Base-by-base conservation (phyloP, 768 basidiomycete genomes). In the Tylopilus vinaceipallidus region DNA sequence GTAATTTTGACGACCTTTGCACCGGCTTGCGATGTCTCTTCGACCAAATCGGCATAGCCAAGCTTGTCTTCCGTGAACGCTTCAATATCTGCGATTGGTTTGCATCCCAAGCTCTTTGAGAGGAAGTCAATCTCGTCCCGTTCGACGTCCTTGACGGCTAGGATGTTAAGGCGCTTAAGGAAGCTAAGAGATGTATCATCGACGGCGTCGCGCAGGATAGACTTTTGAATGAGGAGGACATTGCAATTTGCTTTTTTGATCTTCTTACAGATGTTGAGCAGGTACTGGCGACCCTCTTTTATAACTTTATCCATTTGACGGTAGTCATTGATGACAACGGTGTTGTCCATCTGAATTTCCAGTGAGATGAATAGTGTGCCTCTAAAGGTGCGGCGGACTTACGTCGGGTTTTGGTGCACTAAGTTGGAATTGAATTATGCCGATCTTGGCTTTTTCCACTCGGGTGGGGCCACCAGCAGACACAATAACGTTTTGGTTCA, bases 231-330 rank as follows among this genome's bases (percentile, higher is more conserved):
- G 39, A 99, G 81, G 42, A 99, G 84, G 43, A 98, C 97, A 62
- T 98, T 99, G 80, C 97, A 98, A 58, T 95, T 95, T n/a, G 94
- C 86, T 73, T 97, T 98, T 71, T 98, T 99, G 73, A 99, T 98
- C 72, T 94, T 95, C 73, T 98, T 98, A 84, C 92, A 95, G 46
- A 98, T 82, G 68, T 94, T 98, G 62, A 99, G 84, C 50, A 99
- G 81, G 69, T 99, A 98, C 70, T 95, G 91, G 39, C 97, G 88
- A 50, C 95, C 95, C 71, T 99, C 97, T 71, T 99, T 98, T 72
- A 99, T 87, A 51, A 98, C 94, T 70, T 98, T 97, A 79, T 98
- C 97, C 95, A 99, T 98, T 69, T 98, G 97, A 16, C 97, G 87
- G 73, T 99, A 99, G 72, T 99, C 95, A 56, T 95, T 98, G 60